These are phyloP conservation scores for Rubia peregrina DNA, from an alignment of 305 asterid species.

Conservation along the genomic window DNA sequence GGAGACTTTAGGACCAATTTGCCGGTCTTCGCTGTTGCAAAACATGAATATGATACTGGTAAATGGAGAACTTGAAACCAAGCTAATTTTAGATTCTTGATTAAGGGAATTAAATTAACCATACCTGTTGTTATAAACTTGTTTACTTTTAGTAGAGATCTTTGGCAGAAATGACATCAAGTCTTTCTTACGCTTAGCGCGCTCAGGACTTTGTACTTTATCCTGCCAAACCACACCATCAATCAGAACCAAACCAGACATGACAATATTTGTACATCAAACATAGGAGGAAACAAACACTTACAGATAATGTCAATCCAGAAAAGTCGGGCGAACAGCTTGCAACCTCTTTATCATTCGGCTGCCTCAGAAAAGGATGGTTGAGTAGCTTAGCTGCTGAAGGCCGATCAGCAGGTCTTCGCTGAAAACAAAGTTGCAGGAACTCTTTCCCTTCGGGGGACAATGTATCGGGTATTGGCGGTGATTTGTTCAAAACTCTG, in stretches of 20 bases:
- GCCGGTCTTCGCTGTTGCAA: conserved; percentile 39
- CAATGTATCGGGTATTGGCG: conserved; percentile 63
- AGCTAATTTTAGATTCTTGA: neutral
- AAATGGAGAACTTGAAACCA: neutral
- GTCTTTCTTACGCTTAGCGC: conserved; percentile 31
- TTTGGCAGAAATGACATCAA: conserved; percentile 27
- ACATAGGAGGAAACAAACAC: conserved; percentile 16
- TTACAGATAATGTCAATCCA: conserved; percentile 38
- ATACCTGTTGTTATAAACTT: conserved; percentile 31
- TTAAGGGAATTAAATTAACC: neutral
- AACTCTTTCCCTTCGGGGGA: conserved; percentile 74
- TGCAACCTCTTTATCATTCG: conserved; percentile 30
- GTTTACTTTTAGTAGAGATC: conserved; percentile 31
- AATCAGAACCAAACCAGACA: conserved; percentile 1
- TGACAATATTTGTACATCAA: neutral
- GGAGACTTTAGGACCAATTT: conserved; percentile 28
- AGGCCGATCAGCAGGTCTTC: conserved; percentile 68
- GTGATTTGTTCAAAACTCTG: conserved; percentile 57
- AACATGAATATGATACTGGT: conserved; percentile 6
- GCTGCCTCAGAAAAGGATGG: conserved; percentile 52
- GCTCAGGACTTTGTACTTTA: conserved; percentile 29
- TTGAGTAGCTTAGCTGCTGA: conserved; percentile 55
- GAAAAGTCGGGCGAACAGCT: conserved; percentile 35
- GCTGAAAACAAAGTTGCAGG: conserved; percentile 63
- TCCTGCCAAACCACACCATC: conserved; percentile 29